These are phyloP conservation scores for Magnolia sinica DNA, from an alignment of 164 flowering plant species.

Conservation along the genomic window DNA sequence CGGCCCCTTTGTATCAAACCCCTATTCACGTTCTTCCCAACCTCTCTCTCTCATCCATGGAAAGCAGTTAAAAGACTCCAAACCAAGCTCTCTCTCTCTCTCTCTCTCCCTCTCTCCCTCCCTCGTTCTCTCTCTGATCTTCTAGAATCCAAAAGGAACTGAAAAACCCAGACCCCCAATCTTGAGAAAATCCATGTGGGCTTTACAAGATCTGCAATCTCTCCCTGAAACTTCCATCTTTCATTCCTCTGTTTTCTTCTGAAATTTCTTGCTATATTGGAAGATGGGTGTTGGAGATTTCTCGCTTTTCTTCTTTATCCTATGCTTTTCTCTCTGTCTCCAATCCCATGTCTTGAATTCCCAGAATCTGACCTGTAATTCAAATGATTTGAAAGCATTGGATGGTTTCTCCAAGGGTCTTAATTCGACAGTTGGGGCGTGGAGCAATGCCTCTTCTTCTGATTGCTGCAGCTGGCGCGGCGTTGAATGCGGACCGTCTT, in stretches of 20 bases:
- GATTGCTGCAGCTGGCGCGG: slow-evolving; percentile 77
- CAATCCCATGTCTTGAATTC: neutral
- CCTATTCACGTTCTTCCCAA: neutral
- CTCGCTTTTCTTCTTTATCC: neutral
- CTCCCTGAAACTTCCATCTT: neutral
- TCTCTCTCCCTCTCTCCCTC: neutral
- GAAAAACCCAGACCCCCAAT: neutral
- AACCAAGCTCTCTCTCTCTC: neutral
- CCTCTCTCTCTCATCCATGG: neutral
- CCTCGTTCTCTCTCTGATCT: neutral
- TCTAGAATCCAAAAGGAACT: neutral
- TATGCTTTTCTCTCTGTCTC: neutral
- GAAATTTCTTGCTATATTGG: neutral
- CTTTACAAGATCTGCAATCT: neutral
- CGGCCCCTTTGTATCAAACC: too few species aligned
- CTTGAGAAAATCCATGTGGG: neutral
- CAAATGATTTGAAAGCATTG: slow-evolving; percentile 16
- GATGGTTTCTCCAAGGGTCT: neutral
- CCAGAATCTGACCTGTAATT: slow-evolving; percentile 3
- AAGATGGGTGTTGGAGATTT: slow-evolving; percentile 3
- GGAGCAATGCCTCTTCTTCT: slow-evolving; percentile 6
- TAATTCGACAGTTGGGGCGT: neutral
- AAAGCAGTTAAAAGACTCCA: neutral
- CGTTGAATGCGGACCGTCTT: slow-evolving; percentile 39
- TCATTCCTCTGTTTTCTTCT: neutral